Evolutionary conservation across 352 stramenopile species (phyloP), one percentile per base, ranked within the genome.

Genomic region (Globisporangium megalacanthum): DNA sequence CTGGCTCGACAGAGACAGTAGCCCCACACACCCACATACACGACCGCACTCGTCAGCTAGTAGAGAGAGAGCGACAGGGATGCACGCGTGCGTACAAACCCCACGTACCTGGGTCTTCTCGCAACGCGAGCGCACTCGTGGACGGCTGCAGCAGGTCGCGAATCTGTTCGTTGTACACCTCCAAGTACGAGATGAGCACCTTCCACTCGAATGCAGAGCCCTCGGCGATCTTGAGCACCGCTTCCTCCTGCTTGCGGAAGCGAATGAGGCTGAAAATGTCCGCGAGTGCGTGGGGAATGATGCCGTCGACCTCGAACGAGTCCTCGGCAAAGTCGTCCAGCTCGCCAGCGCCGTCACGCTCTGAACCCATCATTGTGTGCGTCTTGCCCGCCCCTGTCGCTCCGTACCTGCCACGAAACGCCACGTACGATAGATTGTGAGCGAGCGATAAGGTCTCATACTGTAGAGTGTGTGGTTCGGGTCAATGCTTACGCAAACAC

Each of bases 81-180:
- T 4, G 25, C 25, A 29, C 25, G 25, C 25, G 25, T 29, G 25
- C 39, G 39, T 17, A 19, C 39, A 1, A 15, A 19, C 39, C 6
- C 13, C 39, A 6, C 39, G 42, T 60, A 80, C 73, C 68, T 69
- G 69, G 64, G 55, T 85, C 71, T 49, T 85, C 75, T 6, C 75
- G 75, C n/a, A 85, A 56, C 17, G 69, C 65, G 7, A 83, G 60
- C 20, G 64, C 48, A 9, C 20, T 52, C 31, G 42, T 11, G 10
- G 62, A 66, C 35, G 62, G 83, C 61, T 93, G 83, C 37, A 97
- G 67, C 42, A 97, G 69, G 65, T 97, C 91, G 35, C 85, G 74
- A 48, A 97, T 95, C 19, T 90, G 72, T 62, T 97, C 90, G 60
- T 97, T 97, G 68, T 97, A 97, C 20, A 97, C 92, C 65, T 97